Evolutionary conservation across 1,284 basidiomycete genomes (phyloP).

Genomic region (Sparassis latifolia): DNA sequence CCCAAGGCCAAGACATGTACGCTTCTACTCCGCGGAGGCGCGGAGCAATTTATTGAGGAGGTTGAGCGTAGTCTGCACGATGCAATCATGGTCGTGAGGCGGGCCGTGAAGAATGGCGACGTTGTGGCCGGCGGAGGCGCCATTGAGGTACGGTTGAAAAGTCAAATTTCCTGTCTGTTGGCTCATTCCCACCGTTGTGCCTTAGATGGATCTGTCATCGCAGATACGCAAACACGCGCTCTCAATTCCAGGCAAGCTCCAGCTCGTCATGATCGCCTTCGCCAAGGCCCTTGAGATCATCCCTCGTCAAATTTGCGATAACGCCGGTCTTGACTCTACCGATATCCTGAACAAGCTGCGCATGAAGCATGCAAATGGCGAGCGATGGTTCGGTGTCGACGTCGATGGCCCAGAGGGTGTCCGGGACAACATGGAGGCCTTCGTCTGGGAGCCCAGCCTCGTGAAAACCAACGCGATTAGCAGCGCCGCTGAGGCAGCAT

Average conservation of each 20-base stretch:
- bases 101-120: slow-evolving; percentile 92
- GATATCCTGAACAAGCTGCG: slow-evolving; percentile 96
- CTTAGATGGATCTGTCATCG: slow-evolving; percentile 93
- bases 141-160: slow-evolving; percentile 63
- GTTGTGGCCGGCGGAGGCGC: slow-evolving; percentile 98
- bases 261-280: slow-evolving; percentile 92
- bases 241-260: slow-evolving; percentile 93
- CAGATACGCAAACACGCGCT: slow-evolving; percentile 87
- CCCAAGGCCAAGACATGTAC: slow-evolving; percentile 97
- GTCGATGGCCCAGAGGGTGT: slow-evolving; percentile 88
- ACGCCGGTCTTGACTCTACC: slow-evolving; percentile 96
- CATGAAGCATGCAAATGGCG: slow-evolving; percentile 90
- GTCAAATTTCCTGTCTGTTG: neutral
- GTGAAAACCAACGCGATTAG: slow-evolving; percentile 95
- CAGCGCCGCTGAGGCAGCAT: slow-evolving; percentile 94
- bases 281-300: slow-evolving; percentile 97
- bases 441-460: slow-evolving; percentile 97
- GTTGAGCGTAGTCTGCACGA: slow-evolving; percentile 97
- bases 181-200: slow-evolving; percentile 1
- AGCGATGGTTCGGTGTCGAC: slow-evolving; percentile 91
- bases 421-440: slow-evolving; percentile 92
- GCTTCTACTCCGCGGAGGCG: slow-evolving; percentile 91
- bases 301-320: slow-evolving; percentile 97
- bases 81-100: slow-evolving; percentile 98
- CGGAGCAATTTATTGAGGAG: slow-evolving; percentile 98